A percentile compares a stretch with the other conserved stretches of the same genome.
Evolutionary conservation across 2,329 filamentous ascomycete genomes (phyloP).

Genomic region (Monilinia laxa): DNA sequence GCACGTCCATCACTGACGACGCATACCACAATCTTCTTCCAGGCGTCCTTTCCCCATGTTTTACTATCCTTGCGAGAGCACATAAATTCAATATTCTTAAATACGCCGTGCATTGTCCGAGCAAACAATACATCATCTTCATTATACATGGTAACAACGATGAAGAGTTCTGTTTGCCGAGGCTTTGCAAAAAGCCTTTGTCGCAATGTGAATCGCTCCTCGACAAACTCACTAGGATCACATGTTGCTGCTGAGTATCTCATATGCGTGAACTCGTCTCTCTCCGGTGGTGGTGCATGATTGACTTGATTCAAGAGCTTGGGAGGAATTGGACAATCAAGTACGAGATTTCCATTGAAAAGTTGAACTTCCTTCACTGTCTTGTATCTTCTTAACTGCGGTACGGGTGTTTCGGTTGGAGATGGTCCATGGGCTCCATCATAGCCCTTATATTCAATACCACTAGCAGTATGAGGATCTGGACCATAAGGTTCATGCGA

Average conservation of each 20-base stretch:
- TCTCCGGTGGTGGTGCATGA: slow-evolving; percentile 58
- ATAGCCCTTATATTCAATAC: slow-evolving; percentile 46
- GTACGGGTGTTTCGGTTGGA: slow-evolving; percentile 54
- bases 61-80: slow-evolving; percentile 88
- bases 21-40: slow-evolving; percentile 99
- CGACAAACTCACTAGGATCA: slow-evolving; percentile 90
- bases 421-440: slow-evolving; percentile 42
- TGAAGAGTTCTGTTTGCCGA: slow-evolving; percentile 91
- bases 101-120: slow-evolving; percentile 96
- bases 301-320: slow-evolving; percentile 63
- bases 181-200: slow-evolving; percentile 82
- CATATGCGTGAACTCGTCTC: slow-evolving; percentile 89
- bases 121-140: slow-evolving; percentile 97
- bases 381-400: slow-evolving; percentile 83
- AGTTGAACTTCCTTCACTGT: slow-evolving; percentile 98
- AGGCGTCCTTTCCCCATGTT: slow-evolving; percentile 94
- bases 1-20: slow-evolving; percentile 92
- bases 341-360: slow-evolving; percentile 93
- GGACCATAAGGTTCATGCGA: slow-evolving; percentile 53
- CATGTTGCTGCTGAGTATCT: slow-evolving; percentile 93
- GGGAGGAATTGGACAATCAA: slow-evolving; percentile 94
- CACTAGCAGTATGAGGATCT: slow-evolving; percentile 50
- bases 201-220: slow-evolving; percentile 84
- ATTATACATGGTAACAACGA: slow-evolving; percentile 99
- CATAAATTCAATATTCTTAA: slow-evolving; percentile 97